A percentile compares a stretch with the other conserved stretches of the same genome.
Conservation (phyloP, 345 rosid genomes). For the Eutrema japonicum region DNA sequence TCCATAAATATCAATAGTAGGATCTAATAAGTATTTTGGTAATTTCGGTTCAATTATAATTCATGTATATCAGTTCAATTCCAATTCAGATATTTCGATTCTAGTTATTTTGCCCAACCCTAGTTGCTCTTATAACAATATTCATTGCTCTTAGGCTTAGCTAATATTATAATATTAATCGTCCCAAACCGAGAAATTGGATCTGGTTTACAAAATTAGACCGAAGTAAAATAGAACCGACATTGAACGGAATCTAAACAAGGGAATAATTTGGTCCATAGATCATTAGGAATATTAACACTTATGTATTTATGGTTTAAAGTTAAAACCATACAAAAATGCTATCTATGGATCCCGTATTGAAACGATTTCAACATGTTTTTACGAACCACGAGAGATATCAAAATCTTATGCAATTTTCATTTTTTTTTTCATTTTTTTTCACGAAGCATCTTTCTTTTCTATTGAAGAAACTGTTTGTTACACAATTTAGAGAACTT, state of each 20-base stretch:
- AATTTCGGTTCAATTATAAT: too few relatives aligned
- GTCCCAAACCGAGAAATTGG: too few relatives aligned
- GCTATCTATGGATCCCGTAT: neutral
- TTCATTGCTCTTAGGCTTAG: neutral
- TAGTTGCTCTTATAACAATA: too few relatives aligned
- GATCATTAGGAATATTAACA: neutral
- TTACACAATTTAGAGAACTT: neutral
- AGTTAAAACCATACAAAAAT: neutral
- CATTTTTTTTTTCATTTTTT: neutral
- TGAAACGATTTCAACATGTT: neutral
- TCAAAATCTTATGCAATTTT: neutral
- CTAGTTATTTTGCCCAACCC: too few relatives aligned
- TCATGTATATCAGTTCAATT: too few relatives aligned
- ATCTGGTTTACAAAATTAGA: too few relatives aligned
- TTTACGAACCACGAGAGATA: slow-evolving; percentile 7
- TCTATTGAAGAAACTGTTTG: neutral
- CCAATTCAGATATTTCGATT: too few relatives aligned
- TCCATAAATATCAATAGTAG: too few relatives aligned
- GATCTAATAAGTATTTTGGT: too few relatives aligned
- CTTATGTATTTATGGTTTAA: too few relatives aligned
- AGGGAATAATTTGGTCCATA: neutral
- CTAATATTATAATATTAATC: neutral
- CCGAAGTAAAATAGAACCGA: too few relatives aligned
- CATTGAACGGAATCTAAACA: too few relatives aligned
- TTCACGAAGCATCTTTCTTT: neutral